phyloP scores from a whole-genome alignment of 1,284 basidiomycete genomes.

The Moniliophthora roreri region DNA sequence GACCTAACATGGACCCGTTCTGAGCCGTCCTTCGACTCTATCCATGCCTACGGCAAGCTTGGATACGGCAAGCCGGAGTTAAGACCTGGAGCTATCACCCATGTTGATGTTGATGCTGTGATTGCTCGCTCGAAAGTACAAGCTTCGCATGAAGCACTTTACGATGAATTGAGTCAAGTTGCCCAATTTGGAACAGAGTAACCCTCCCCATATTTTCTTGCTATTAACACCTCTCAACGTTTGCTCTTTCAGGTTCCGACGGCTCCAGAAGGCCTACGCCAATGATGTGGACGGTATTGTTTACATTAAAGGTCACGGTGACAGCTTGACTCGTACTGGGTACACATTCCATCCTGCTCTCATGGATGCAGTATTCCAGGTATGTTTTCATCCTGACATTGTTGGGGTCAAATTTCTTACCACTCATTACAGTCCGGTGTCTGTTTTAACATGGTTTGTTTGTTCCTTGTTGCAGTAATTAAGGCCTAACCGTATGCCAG shows the following conservation, averaged over 20 bases:
- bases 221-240: neutral
- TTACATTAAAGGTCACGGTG: constrained; percentile 2
- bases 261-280: neutral
- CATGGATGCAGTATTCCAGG: constrained; percentile 5
- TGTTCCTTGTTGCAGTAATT: neutral
- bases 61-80: constrained; percentile 18
- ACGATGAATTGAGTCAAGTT: constrained; percentile 8
- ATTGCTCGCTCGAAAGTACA: constrained; percentile 11
- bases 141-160: constrained; percentile 13
- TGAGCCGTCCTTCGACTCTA: constrained; percentile 16
- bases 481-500: neutral
- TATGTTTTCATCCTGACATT: neutral
- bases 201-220: neutral
- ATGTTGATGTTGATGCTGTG: constrained; percentile 17
- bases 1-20: neutral
- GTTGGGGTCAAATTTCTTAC: neutral
- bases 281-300: constrained; percentile 1
- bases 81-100: constrained; percentile 8
- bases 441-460: neutral
- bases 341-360: constrained; percentile 4
- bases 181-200: constrained; percentile 21
- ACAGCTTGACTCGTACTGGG: constrained; percentile 2
- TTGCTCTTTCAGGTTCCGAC: neutral
- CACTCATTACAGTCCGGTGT: neutral
- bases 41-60: constrained; percentile 20